A percentile compares a stretch with the other conserved stretches of the same genome.
phyloP scores from a whole-genome alignment of 768 basidiomycete genomes.

The Scleroderma bovista region DNA sequence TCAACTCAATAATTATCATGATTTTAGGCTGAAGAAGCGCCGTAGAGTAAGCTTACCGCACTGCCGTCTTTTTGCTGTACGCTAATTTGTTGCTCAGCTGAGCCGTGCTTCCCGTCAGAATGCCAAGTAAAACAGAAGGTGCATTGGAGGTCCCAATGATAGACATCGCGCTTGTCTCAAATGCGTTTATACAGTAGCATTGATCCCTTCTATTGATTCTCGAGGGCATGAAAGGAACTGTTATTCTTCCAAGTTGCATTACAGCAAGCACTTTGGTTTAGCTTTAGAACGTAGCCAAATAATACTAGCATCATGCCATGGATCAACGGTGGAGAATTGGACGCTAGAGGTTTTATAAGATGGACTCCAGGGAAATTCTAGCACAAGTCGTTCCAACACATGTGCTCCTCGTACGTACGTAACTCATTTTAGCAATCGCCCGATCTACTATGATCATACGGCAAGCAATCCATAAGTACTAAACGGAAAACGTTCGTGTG shows the following conservation, averaged over 20 bases:
- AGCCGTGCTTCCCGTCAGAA: constrained; percentile 36
- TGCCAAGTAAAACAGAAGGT: constrained; percentile 16
- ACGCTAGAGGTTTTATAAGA: too few relatives aligned
- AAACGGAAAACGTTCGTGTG: too few relatives aligned
- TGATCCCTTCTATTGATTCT: neutral
- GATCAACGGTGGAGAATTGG: too few relatives aligned
- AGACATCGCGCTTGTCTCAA: neutral
- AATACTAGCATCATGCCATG: too few relatives aligned
- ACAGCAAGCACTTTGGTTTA: neutral
- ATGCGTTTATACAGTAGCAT: neutral
- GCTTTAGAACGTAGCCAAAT: too few relatives aligned
- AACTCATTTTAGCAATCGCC: too few relatives aligned
- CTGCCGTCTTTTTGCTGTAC: neutral
- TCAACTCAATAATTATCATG: constrained; percentile 5
- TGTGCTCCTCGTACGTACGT: too few relatives aligned
- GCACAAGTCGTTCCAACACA: too few relatives aligned
- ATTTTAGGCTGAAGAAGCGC: constrained; percentile 76
- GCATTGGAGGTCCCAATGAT: constrained; percentile 6
- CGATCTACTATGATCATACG: too few relatives aligned
- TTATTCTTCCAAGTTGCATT: neutral
- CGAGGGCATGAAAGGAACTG: neutral
- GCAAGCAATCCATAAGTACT: too few relatives aligned
- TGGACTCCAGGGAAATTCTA: too few relatives aligned
- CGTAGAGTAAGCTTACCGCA: constrained; percentile 58
- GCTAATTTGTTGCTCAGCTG: constrained; percentile 32